Conservation (phyloP, 2,329 filamentous ascomycete genomes). For the Alternaria sp. region DNA sequence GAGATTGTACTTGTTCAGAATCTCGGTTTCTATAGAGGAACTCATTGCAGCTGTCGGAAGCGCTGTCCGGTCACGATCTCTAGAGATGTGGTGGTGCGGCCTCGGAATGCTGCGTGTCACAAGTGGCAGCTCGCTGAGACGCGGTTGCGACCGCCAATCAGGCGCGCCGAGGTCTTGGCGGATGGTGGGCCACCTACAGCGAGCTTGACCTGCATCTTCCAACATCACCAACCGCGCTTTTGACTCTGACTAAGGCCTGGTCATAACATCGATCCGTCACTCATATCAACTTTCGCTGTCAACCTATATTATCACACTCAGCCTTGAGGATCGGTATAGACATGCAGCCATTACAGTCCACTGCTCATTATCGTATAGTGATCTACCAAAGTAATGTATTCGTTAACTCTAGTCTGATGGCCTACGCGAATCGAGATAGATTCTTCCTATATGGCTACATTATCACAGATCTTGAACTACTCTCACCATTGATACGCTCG, state of each 20-base stretch:
- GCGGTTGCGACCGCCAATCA: conserved; percentile 34
- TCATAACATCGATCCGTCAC: background rate
- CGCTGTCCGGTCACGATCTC: background rate
- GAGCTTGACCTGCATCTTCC: background rate
- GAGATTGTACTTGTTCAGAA: conserved; percentile 91
- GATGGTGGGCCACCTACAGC: background rate
- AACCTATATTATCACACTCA: background rate
- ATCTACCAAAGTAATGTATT: background rate
- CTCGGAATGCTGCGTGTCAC: conserved; percentile 16
- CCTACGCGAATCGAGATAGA: too few species aligned
- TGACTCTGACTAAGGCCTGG: rapidly evolving
- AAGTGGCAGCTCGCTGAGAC: conserved; percentile 24
- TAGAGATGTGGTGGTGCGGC: background rate
- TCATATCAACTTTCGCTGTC: too few species aligned
- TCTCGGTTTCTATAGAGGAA: conserved; percentile 64
- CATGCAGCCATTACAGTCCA: background rate
- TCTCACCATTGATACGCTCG: too few species aligned
- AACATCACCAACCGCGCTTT: background rate
- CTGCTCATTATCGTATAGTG: background rate
- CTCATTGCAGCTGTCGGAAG: conserved; percentile 32
- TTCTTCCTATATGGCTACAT: too few species aligned
- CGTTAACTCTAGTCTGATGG: too few species aligned
- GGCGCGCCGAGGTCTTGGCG: conserved; percentile 17
- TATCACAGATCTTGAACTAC: too few species aligned
- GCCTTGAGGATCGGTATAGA: background rate